Evolutionary conservation across 768 basidiomycete species (phyloP).

Genomic region (Pulveroboletus sp.): DNA sequence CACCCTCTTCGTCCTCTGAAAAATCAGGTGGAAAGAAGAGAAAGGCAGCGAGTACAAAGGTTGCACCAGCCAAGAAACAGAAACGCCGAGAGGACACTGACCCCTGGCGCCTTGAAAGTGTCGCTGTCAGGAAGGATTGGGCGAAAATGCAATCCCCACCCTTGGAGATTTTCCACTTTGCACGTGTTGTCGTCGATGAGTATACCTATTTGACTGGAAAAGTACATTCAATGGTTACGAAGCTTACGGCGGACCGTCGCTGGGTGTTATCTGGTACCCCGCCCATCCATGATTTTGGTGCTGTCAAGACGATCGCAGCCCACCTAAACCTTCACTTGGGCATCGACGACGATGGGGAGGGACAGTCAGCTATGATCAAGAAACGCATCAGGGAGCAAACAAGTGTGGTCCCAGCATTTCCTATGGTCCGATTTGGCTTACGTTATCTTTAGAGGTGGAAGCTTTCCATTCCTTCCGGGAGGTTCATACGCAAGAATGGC

Average conservation of each 20-base stretch:
- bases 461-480: constrained; percentile 96
- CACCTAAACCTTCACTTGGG: constrained; percentile 90
- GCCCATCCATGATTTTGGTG: constrained; percentile 84
- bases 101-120: constrained; percentile 70
- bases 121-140: constrained; percentile 66
- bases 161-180: constrained; percentile 88
- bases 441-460: constrained; percentile 59
- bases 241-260: constrained; percentile 68
- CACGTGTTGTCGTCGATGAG: constrained; percentile 87
- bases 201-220: constrained; percentile 89
- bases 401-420: constrained; percentile 38
- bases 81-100: constrained; percentile 61
- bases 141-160: constrained; percentile 76
- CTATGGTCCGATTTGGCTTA: constrained; percentile 16
- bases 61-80: constrained; percentile 47
- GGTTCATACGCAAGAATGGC: constrained; percentile 89
- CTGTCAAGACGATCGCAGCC: constrained; percentile 85
- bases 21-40: constrained; percentile 42
- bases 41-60: constrained; percentile 33
- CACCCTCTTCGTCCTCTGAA: constrained; percentile 29
- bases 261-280: constrained; percentile 99
- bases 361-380: constrained; percentile 68
- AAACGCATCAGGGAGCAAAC: constrained; percentile 82
- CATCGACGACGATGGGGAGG: constrained; percentile 83
- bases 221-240: constrained; percentile 71